phyloP scores from a whole-genome alignment of 257 asterid genomes.

The Plectranthus barbatus region DNA sequence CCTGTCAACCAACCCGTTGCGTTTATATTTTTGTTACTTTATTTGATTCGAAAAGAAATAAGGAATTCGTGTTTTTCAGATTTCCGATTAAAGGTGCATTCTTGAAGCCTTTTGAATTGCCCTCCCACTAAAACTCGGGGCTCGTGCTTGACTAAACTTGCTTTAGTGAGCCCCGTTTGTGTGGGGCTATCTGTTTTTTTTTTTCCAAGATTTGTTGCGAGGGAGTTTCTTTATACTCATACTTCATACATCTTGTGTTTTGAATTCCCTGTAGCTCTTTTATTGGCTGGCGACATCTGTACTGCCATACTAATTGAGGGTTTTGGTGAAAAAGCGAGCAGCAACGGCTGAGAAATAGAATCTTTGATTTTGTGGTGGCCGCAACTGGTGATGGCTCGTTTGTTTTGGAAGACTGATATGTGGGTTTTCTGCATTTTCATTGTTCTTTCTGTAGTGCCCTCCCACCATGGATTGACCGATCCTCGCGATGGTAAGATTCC shows the following conservation, averaged over 20 bases:
- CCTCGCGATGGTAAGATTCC: constrained; percentile 67
- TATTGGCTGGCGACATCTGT: neutral
- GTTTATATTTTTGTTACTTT: neutral
- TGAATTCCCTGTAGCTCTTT: neutral
- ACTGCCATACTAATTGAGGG: constrained; percentile 15
- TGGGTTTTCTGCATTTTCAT: constrained; percentile 32
- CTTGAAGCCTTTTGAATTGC: constrained; percentile 40
- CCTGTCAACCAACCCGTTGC: constrained; percentile 16
- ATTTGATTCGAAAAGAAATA: neutral
- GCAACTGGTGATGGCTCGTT: constrained; percentile 33
- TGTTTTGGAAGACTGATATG: constrained; percentile 25
- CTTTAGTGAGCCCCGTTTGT: constrained; percentile 16
- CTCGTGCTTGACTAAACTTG: constrained; percentile 42
- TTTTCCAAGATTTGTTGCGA: neutral
- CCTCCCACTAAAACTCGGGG: constrained; percentile 22
- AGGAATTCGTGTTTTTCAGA: constrained; percentile 9
- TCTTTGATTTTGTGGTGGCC: constrained; percentile 19
- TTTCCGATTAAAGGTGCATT: constrained; percentile 29
- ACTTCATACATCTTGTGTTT: neutral
- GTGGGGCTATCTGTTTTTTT: neutral
- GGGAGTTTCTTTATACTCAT: neutral
- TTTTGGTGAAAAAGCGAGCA: constrained; percentile 1
- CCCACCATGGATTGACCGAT: constrained; percentile 55
- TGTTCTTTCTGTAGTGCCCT: constrained; percentile 28
- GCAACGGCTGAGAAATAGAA: constrained; percentile 3